These are phyloP conservation scores for Yamadazyma blattariae DNA, from an alignment of 1,139 yeast genomes.

Conservation along the genomic window DNA sequence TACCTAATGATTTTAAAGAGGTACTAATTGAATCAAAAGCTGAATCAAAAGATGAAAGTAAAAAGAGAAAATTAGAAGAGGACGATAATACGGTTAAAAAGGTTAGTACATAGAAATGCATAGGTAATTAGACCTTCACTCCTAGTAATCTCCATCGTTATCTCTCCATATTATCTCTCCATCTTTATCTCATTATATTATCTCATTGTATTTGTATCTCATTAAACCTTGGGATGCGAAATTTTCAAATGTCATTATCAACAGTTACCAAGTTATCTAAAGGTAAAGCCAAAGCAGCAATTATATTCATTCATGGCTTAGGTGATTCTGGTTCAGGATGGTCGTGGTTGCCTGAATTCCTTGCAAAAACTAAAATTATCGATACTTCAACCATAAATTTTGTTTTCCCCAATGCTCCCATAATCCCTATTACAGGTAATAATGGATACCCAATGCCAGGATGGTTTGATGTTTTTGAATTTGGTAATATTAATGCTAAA, in stretches of 20 bases:
- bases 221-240: no score
- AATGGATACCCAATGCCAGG: slow-evolving; percentile 71
- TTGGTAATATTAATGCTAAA: slow-evolving; percentile 45
- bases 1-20: no score
- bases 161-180: no score
- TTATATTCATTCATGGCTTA: slow-evolving; percentile 84
- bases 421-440: slow-evolving; percentile 63
- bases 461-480: slow-evolving; percentile 79
- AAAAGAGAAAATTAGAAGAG: slow-evolving; percentile 2
- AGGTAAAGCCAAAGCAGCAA: slow-evolving; percentile 30
- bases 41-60: no score
- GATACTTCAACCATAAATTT: slow-evolving; percentile 64
- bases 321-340: slow-evolving; percentile 93
- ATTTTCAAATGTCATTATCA: slow-evolving; percentile 12
- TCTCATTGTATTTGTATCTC: no score
- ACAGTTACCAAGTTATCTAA: slow-evolving; percentile 17
- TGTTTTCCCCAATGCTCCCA: slow-evolving; percentile 88
- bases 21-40: no score
- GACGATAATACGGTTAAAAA: slow-evolving; percentile 1
- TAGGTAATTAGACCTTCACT: no score
- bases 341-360: slow-evolving; percentile 65
- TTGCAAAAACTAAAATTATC: slow-evolving; percentile 40
- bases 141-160: no score
- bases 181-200: no score
- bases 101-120: slow-evolving; percentile 1